These are phyloP conservation scores for Oenanthe javanica DNA, from an alignment of 140 eudicot species.

Conservation along the genomic window DNA sequence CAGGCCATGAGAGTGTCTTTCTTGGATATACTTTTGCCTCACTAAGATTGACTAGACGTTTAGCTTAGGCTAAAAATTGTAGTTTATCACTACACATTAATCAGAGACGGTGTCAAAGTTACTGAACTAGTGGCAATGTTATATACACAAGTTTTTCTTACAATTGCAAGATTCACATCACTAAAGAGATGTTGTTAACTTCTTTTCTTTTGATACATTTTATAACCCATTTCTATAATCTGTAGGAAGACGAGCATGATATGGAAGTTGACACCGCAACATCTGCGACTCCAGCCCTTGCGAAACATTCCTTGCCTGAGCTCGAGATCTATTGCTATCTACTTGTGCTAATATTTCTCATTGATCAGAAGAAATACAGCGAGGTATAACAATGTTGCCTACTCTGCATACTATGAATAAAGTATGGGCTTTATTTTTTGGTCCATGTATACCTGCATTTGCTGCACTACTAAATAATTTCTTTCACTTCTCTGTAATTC, in stretches of 20 bases:
- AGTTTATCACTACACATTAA: background rate
- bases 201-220: background rate
- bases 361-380: slow-evolving; percentile 71
- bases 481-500: background rate
- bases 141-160: background rate
- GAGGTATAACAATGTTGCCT: slow-evolving; percentile 39
- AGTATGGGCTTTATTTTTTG: slow-evolving; percentile 5
- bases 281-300: slow-evolving; percentile 50
- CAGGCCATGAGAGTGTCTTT: background rate
- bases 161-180: background rate
- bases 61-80: background rate
- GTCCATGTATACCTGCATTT: slow-evolving; percentile 2
- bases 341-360: slow-evolving; percentile 73
- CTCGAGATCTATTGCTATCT: slow-evolving; percentile 84
- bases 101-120: background rate
- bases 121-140: background rate
- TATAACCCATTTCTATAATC: background rate
- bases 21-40: background rate
- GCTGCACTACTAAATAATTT: background rate
- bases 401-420: background rate
- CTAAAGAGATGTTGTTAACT: background rate
- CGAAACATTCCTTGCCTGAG: slow-evolving; percentile 68
- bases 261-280: slow-evolving; percentile 91
- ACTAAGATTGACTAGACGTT: background rate
- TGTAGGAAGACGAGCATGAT: slow-evolving; percentile 66